phyloP scores from a whole-genome alignment of 352 stramenopile genomes.

The Phytophthora fragariaefolia region DNA sequence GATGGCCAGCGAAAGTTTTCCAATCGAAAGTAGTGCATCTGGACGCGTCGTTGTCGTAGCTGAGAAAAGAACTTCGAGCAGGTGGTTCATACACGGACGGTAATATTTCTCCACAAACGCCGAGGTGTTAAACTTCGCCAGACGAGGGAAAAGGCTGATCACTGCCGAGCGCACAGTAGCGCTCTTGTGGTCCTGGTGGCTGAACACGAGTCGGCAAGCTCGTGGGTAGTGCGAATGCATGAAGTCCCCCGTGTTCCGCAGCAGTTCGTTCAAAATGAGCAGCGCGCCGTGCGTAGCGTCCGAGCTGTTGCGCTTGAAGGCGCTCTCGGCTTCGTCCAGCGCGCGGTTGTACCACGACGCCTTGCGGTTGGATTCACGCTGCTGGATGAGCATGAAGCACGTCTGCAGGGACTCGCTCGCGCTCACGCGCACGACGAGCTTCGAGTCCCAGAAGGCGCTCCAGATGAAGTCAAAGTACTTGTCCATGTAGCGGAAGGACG shows the following conservation, averaged over 20 bases:
- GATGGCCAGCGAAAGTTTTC: constrained; percentile 86
- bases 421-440: constrained; percentile 78
- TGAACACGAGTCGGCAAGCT: constrained; percentile 79
- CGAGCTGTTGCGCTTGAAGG: constrained; percentile 76
- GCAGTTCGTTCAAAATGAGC: constrained; percentile 86
- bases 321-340: constrained; percentile 77
- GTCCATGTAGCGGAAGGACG: constrained; percentile 89
- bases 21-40: constrained; percentile 84
- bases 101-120: constrained; percentile 88
- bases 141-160: constrained; percentile 83
- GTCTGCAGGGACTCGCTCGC: constrained; percentile 86
- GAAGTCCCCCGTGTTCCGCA: constrained; percentile 89
- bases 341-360: constrained; percentile 82
- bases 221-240: constrained; percentile 87
- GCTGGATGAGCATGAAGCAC: constrained; percentile 88
- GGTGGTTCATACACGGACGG: constrained; percentile 81
- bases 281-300: constrained; percentile 84
- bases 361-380: constrained; percentile 89
- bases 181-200: constrained; percentile 81
- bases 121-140: constrained; percentile 91
- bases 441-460: constrained; percentile 89
- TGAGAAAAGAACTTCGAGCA: constrained; percentile 85
- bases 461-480: constrained; percentile 92
- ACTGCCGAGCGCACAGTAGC: constrained; percentile 81
- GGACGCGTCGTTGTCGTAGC: constrained; percentile 78